Conservation (phyloP, 352 stramenopile species). For the Globisporangium nagaii region DNA sequence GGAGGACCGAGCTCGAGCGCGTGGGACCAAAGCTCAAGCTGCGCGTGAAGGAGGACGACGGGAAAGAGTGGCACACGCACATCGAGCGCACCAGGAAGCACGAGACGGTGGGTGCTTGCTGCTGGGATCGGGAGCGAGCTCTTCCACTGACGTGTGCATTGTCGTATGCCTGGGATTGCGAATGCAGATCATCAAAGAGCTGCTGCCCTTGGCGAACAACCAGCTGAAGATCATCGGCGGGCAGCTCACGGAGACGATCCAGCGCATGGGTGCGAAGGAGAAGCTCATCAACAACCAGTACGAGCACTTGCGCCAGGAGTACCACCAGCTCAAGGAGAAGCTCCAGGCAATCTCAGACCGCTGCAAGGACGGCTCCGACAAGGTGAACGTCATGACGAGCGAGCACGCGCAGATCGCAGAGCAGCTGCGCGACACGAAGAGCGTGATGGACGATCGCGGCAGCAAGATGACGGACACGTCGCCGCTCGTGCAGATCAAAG, state of each 20-base stretch:
- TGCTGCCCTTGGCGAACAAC: constrained; percentile 47
- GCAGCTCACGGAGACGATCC: constrained; percentile 52
- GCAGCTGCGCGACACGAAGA: constrained; percentile 72
- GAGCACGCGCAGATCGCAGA: constrained; percentile 69
- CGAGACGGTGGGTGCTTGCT: constrained; percentile 26
- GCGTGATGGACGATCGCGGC: constrained; percentile 69
- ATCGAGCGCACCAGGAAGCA: constrained; percentile 76
- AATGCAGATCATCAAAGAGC: constrained; percentile 37
- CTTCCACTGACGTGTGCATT: too few species aligned
- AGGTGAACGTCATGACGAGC: constrained; percentile 72
- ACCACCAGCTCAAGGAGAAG: constrained; percentile 58
- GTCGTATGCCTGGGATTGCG: not conserved
- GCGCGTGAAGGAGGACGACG: constrained; percentile 42
- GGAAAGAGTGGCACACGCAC: constrained; percentile 78
- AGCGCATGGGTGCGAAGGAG: constrained; percentile 64
- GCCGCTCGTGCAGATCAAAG: constrained; percentile 81
- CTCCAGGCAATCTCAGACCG: constrained; percentile 51
- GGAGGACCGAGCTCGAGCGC: constrained; percentile 82
- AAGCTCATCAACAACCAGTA: constrained; percentile 83
- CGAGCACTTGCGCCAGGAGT: constrained; percentile 62
- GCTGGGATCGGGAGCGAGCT: too few species aligned
- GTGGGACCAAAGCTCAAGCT: constrained; percentile 71
- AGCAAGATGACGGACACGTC: constrained; percentile 86
- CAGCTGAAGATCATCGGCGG: constrained; percentile 57
- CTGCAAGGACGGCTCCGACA: constrained; percentile 59